A percentile compares a stretch with the other conserved stretches of the same genome.
Conservation (phyloP, 345 rosid species). For the Laguncularia racemosa region DNA sequence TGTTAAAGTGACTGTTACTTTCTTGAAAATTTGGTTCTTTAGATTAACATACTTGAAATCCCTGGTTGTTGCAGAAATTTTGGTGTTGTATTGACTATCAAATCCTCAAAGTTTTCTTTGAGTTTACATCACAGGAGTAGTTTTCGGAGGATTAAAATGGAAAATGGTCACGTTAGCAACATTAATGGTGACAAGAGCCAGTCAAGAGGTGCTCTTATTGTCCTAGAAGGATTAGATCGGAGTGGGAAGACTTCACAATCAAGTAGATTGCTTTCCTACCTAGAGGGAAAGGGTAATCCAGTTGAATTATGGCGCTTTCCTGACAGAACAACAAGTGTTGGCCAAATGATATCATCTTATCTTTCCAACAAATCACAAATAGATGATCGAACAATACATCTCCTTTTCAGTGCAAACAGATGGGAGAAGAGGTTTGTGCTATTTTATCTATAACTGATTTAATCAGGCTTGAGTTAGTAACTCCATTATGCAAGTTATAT, state of each 20-base stretch:
- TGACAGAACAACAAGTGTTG: slow-evolving; percentile 71
- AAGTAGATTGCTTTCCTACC: slow-evolving; percentile 45
- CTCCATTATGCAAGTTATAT: too few species aligned
- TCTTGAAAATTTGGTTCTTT: too few species aligned
- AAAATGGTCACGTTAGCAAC: slow-evolving; percentile 11
- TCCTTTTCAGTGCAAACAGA: slow-evolving; percentile 86
- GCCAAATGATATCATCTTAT: slow-evolving; percentile 81
- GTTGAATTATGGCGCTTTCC: slow-evolving; percentile 85
- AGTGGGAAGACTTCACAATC: slow-evolving; percentile 88
- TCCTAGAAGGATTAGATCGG: slow-evolving; percentile 92
- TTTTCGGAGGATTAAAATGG: slow-evolving; percentile 36
- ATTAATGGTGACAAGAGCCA: slow-evolving; percentile 13
- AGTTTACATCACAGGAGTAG: slow-evolving; percentile 20
- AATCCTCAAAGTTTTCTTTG: slow-evolving; percentile 13
- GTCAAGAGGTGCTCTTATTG: slow-evolving; percentile 78
- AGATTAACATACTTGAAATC: background rate
- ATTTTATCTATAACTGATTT: background rate
- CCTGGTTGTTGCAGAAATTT: slow-evolving; percentile 5
- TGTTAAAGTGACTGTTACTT: too few species aligned
- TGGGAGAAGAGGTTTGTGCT: slow-evolving; percentile 74
- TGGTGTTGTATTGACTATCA: slow-evolving; percentile 23
- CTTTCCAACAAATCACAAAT: slow-evolving; percentile 61
- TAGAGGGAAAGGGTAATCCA: slow-evolving; percentile 59
- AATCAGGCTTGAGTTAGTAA: background rate
- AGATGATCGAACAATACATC: slow-evolving; percentile 87